phyloP scores from a whole-genome alignment of 148 eudicot genomes.

The Rhododendron henanense region DNA sequence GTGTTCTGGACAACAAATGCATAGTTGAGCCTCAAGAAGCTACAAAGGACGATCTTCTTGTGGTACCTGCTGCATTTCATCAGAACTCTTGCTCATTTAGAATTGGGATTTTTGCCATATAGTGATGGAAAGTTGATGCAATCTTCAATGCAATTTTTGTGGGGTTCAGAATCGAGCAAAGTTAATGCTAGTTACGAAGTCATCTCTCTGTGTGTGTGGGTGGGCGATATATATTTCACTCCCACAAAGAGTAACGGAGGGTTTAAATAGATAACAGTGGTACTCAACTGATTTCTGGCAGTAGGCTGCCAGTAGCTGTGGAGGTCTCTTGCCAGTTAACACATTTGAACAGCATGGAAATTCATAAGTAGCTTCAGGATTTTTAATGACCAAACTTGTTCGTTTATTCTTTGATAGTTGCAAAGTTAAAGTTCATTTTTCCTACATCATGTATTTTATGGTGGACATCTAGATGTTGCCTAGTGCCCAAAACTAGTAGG shows the following conservation, averaged over 20 bases:
- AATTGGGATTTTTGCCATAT: background rate
- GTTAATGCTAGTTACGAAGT: background rate
- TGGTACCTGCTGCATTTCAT: constrained; percentile 43
- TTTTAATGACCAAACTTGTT: background rate
- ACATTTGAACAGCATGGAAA: background rate
- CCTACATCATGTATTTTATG: background rate
- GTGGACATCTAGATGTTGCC: background rate
- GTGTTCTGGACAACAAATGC: constrained; percentile 48
- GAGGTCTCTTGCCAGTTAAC: background rate
- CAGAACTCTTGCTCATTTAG: background rate
- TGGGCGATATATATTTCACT: background rate
- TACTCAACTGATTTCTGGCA: background rate
- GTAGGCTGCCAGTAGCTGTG: background rate
- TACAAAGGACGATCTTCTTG: constrained; percentile 82
- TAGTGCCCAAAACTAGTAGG: background rate
- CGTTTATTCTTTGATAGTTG: background rate
- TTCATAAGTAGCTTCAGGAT: background rate
- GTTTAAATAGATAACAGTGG: background rate
- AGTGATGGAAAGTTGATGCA: background rate
- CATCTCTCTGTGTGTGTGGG: background rate
- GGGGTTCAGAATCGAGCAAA: background rate
- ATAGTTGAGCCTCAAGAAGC: constrained; percentile 90
- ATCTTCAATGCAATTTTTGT: background rate
- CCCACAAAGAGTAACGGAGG: background rate
- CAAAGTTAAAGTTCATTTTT: background rate